Conservation (phyloP, 2,329 filamentous ascomycete species). For the Ascocoryne sarcoides region DNA sequence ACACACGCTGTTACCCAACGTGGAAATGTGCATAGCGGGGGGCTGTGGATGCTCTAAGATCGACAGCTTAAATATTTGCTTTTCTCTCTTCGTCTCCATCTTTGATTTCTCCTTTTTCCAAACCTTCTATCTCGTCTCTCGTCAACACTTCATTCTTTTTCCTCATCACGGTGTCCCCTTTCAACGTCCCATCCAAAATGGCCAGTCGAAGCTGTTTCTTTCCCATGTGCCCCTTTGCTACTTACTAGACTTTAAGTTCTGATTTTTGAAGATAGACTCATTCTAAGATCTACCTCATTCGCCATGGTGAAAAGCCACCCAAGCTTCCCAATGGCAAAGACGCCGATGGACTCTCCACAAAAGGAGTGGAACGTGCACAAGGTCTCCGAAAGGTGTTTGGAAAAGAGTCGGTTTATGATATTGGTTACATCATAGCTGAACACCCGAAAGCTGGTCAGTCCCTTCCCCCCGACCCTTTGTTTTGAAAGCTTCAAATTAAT, state of each 20-base stretch:
- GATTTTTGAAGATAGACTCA: not conserved
- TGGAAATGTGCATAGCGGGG: too few relatives aligned
- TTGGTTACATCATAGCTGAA: conserved; percentile 49
- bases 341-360: conserved; percentile 38
- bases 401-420: conserved; percentile 40
- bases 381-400: conserved; percentile 49
- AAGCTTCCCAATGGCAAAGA: conserved; percentile 32
- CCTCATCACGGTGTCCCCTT: too few relatives aligned
- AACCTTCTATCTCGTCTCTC: too few relatives aligned
- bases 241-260: not conserved
- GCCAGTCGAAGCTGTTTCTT: too few relatives aligned
- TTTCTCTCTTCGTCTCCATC: too few relatives aligned
- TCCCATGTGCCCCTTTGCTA: too few relatives aligned
- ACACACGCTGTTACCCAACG: too few relatives aligned
- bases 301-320: conserved; percentile 52
- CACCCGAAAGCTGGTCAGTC: conserved; percentile 37
- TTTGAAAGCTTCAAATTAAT: not conserved
- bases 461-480: not conserved
- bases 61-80: too few relatives aligned
- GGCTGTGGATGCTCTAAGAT: too few relatives aligned
- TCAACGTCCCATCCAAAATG: too few relatives aligned
- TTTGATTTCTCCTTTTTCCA: too few relatives aligned
- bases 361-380: conserved; percentile 46
- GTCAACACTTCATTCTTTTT: too few relatives aligned
- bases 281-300: conserved; percentile 45